These are phyloP conservation scores for Mucor plumbeus DNA, from an alignment of 371 early-diverging fungal species.

Conservation along the genomic window DNA sequence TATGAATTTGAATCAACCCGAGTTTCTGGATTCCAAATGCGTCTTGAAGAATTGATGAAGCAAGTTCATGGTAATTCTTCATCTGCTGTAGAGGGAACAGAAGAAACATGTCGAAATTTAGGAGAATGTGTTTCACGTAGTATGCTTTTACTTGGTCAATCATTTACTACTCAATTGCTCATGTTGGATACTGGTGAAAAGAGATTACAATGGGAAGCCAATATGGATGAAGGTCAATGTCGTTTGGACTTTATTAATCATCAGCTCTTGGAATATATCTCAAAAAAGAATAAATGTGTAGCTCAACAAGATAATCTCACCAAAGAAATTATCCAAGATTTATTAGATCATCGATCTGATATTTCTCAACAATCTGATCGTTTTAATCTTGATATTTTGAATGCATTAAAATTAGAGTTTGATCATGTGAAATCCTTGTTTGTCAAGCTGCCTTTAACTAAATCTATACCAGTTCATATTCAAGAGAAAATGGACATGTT, in stretches of 20 bases:
- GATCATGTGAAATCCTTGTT: constrained; percentile 6
- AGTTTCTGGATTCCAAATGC: constrained; percentile 4
- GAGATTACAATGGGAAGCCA: constrained; percentile 25
- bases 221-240: constrained; percentile 4
- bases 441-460: constrained; percentile 26
- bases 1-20: constrained; percentile 6
- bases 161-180: constrained; percentile 8
- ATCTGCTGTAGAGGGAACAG: constrained; percentile 10
- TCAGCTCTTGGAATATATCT: constrained; percentile 22
- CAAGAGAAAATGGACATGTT: constrained; percentile 27
- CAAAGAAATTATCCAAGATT: neutral
- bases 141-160: constrained; percentile 11
- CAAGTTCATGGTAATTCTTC: constrained; percentile 6
- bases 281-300: constrained; percentile 36
- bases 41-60: constrained; percentile 3
- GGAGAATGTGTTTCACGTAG: constrained; percentile 16
- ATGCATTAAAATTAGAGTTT: constrained; percentile 4
- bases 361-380: constrained; percentile 7
- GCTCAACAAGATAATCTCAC: constrained; percentile 31
- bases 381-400: constrained; percentile 2
- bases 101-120: constrained; percentile 6
- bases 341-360: constrained; percentile 10
- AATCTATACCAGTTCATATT: constrained; percentile 25
- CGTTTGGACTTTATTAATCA: constrained; percentile 21
- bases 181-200: constrained; percentile 19